Evolutionary conservation across 164 flowering plant species (phyloP).

Genomic region (Saururus chinensis): DNA sequence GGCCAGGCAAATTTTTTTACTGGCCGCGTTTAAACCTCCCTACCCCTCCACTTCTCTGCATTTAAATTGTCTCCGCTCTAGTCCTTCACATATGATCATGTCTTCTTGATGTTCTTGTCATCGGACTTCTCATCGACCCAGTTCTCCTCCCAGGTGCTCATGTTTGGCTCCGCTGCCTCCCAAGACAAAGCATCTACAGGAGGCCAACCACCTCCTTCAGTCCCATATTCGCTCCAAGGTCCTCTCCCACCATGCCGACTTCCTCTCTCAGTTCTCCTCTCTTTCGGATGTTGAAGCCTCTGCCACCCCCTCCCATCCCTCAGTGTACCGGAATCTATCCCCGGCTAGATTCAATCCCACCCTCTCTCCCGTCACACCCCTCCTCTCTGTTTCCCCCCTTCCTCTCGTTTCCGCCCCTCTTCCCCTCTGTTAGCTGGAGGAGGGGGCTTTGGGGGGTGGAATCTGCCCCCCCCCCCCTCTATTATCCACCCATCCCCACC

Average conservation of each 20-base stretch:
- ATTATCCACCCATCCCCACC: too few relatives aligned
- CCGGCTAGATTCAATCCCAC: too few relatives aligned
- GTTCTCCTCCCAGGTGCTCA: conserved; percentile 91
- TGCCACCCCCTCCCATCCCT: conserved; percentile 66
- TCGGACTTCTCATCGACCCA: conserved; percentile 59
- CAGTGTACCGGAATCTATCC: too few relatives aligned
- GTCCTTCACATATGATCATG: conserved; percentile 61
- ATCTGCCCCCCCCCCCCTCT: too few relatives aligned
- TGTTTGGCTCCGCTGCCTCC: conserved; percentile 89
- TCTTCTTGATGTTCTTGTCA: conserved; percentile 85
- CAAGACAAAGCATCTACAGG: conserved; percentile 77
- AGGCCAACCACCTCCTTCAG: conserved; percentile 75
- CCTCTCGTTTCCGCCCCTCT: too few relatives aligned
- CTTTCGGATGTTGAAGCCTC: conserved; percentile 57
- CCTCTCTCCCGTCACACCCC: too few relatives aligned
- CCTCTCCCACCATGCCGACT: conserved; percentile 58
- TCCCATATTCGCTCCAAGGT: conserved; percentile 78
- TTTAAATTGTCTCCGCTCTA: conserved; percentile 57
- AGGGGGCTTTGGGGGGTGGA: too few relatives aligned
- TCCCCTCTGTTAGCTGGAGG: too few relatives aligned
- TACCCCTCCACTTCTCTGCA: conserved; percentile 5
- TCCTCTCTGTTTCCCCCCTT: too few relatives aligned
- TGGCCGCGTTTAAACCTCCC: conserved; percentile 12
- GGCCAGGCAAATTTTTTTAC: too few relatives aligned
- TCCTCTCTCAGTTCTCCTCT: conserved; percentile 72